A percentile compares a stretch with the other conserved stretches of the same genome.
Conservation (phyloP, 2,329 filamentous ascomycete genomes). For the Pseudogymnoascus destructans region DNA sequence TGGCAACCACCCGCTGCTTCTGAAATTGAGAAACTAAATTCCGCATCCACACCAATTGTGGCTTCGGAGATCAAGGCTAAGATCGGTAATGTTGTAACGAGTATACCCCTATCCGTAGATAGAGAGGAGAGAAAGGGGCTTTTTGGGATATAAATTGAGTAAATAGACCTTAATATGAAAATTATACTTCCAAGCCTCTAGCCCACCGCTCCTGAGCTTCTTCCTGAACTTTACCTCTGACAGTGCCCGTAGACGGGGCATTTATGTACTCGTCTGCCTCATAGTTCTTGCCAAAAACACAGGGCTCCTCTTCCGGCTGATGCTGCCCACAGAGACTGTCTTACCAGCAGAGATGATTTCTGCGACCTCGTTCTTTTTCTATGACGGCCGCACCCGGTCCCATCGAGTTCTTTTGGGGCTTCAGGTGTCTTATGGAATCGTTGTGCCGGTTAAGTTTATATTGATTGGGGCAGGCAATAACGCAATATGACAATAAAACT, state of each 20-base stretch:
- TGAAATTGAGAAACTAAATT: neutral
- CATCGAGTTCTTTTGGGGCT: too few species aligned
- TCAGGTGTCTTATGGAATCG: too few species aligned
- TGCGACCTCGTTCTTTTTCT: too few species aligned
- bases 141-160: constrained; percentile 18
- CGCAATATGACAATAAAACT: too few species aligned
- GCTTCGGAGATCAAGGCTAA: constrained; percentile 51
- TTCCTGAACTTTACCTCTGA: neutral
- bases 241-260: neutral
- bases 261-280: neutral
- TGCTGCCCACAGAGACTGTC: too few species aligned
- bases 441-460: too few species aligned
- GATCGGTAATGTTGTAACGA: constrained; percentile 56
- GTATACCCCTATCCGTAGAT: constrained; percentile 29
- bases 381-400: too few species aligned
- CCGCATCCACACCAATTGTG: neutral
- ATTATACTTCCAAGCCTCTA: neutral
- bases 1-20: neutral
- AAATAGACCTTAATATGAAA: neutral
- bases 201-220: neutral
- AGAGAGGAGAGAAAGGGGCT: constrained; percentile 15
- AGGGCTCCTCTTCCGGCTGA: too few species aligned
- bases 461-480: too few species aligned
- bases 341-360: too few species aligned
- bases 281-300: too few species aligned